Base-by-base conservation (phyloP, 768 basidiomycete species). In the Tulasnella sp. region DNA sequence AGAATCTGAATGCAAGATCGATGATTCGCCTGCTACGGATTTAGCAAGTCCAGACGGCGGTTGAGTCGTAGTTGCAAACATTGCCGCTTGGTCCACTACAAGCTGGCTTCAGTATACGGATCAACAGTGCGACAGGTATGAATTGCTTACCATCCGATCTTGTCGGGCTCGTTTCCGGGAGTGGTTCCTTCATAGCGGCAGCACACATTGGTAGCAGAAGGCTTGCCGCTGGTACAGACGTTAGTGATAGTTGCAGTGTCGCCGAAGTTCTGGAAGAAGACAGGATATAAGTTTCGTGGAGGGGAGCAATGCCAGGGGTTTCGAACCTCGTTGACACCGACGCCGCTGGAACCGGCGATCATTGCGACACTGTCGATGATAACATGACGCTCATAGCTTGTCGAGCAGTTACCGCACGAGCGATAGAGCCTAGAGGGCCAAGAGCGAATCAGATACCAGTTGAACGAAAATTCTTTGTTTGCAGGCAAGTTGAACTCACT, bases 221-320 rank as follows among this genome's bases (percentile, higher is more conserved):
- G 71, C 15, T 73, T 73, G 39, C 71, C 71, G 37, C 46, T 73
- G 37, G 71, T 73, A 32, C 71, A 73, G 40, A 73, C 71, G 26
- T 73, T 73, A 11, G 40, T 73, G 11, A 73, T 13, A 26, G 40
- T 42, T 15, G 71, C 71, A 32, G 71, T 73, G 71, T 73, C 71
- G n/a, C 71, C 71, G 71, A 73, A 73, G 37, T 73, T 73, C 71
- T 73, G 20, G 10, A 73, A 73, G 40, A 40, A 18, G 37, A 73
- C 2, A 29, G 39, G 37, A 13, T 15, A 73, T 48, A 20, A 48
- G 46, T 18, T 48, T 18, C 3, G 1, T 5, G 57, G 9, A 61
- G 15, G 2, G n/a, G 1, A 46, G 20, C n/a, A 35, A 46, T 39
- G 16, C 1, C 0, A n/a, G 2, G 44, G 1, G 5, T 26, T 46